A percentile compares a stretch with the other conserved stretches of the same genome.
phyloP scores from a whole-genome alignment of 192 early-diverging fungal genomes.

The Gryganskiella cystojenkinii region DNA sequence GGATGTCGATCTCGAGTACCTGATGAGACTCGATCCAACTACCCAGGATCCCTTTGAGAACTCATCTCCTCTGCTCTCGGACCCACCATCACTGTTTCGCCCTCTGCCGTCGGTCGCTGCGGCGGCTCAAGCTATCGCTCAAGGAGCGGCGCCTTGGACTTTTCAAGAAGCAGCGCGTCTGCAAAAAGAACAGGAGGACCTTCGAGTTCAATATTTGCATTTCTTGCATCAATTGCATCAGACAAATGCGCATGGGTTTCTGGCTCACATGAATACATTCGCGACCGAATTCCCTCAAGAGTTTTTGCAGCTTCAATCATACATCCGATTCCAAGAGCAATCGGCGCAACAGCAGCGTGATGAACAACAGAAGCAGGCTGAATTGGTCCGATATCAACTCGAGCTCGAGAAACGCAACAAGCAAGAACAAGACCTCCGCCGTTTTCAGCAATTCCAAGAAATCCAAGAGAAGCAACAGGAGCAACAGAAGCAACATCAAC shows the following conservation, averaged over 20 bases:
- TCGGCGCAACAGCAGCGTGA: conserved; percentile 23
- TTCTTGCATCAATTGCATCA: conserved; percentile 38
- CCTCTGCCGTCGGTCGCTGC: conserved; percentile 44
- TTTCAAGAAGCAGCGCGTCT: conserved; percentile 41
- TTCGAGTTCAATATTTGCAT: conserved; percentile 38
- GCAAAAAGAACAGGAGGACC: conserved; percentile 47
- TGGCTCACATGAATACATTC: conserved; percentile 46
- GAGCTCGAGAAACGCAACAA: conserved; percentile 43
- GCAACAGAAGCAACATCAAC: conserved; percentile 15
- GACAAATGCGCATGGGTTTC: conserved; percentile 36
- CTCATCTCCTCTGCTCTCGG: conserved; percentile 43
- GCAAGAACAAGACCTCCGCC: conserved; percentile 32
- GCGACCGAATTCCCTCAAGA: conserved; percentile 44
- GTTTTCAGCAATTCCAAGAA: conserved; percentile 43
- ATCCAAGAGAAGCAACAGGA: conserved; percentile 21
- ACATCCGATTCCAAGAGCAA: conserved; percentile 39
- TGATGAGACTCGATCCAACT: conserved; percentile 30
- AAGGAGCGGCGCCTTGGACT: conserved; percentile 37
- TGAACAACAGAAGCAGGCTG: conserved; percentile 18
- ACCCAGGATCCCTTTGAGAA: conserved; percentile 43
- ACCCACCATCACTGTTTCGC: conserved; percentile 44
- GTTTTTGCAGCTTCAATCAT: conserved; percentile 42
- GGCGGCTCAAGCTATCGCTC: conserved; percentile 43
- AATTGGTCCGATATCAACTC: conserved; percentile 33
- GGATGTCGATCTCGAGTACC: conserved; percentile 49